Conservation (phyloP, 192 early-diverging fungal species). For the Backusella sp. region DNA sequence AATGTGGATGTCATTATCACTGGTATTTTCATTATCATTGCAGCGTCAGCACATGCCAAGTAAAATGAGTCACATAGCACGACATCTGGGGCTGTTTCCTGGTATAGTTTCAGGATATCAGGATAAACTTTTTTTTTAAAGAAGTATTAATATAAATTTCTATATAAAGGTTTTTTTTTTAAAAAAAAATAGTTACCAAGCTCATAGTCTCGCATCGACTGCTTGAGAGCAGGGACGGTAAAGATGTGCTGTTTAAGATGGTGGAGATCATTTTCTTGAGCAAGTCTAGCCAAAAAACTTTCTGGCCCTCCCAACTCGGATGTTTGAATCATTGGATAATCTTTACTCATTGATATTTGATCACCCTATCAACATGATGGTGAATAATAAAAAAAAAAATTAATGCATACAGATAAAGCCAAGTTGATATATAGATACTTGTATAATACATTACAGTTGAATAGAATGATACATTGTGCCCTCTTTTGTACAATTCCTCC, state of each 20-base stretch:
- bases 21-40: background rate
- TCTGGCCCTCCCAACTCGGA: background rate
- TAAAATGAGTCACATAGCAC: background rate
- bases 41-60: background rate
- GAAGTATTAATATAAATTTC: too few species aligned
- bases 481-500: conserved; percentile 11
- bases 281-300: background rate
- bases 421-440: background rate
- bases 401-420: background rate
- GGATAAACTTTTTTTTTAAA: background rate
- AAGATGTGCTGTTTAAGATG: background rate
- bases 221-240: background rate
- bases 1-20: background rate
- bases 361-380: background rate
- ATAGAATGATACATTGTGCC: conserved; percentile 19
- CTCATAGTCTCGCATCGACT: background rate
- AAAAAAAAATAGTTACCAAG: background rate
- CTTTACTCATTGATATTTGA: background rate
- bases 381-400: background rate
- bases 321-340: conserved; percentile 7
- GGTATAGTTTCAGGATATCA: background rate
- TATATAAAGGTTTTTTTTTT: too few species aligned
- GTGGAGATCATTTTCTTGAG: background rate
- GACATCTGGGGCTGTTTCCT: background rate
- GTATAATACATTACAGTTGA: conserved; percentile 4